Conservation (phyloP, 2,329 filamentous ascomycete species). For the Sarocladium oryzae region DNA sequence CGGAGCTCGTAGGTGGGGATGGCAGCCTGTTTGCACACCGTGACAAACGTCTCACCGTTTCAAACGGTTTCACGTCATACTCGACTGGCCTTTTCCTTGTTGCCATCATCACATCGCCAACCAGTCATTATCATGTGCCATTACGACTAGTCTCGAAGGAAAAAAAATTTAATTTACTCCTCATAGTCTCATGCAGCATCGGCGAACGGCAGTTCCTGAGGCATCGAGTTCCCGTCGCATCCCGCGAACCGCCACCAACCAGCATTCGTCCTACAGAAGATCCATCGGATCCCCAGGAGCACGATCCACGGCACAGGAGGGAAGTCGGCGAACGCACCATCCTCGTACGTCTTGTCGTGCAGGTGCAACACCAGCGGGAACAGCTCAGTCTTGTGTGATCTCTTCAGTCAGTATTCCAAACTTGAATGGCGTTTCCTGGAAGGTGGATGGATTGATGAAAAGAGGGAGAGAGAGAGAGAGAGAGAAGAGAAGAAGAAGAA, state of each 20-base stretch:
- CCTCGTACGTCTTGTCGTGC: constrained; percentile 22
- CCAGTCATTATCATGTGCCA: too few relatives aligned
- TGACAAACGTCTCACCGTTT: too few relatives aligned
- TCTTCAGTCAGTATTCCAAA: too few relatives aligned
- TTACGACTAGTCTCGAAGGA: background rate
- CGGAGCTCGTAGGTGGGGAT: too few relatives aligned
- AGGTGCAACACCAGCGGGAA: constrained; percentile 20
- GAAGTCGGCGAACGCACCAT: constrained; percentile 19
- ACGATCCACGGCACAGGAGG: constrained; percentile 22
- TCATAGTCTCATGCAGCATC: background rate
- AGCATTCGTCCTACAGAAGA: constrained; percentile 27
- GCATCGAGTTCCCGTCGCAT: constrained; percentile 22
- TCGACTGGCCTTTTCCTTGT: too few relatives aligned
- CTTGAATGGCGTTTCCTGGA: too few relatives aligned
- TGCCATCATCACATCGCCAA: too few relatives aligned
- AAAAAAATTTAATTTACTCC: background rate
- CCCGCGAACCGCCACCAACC: constrained; percentile 30
- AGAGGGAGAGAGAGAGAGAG: background rate
- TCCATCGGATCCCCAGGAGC: constrained; percentile 23
- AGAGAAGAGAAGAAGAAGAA: background rate
- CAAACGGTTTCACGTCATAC: too few relatives aligned
- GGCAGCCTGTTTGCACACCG: too few relatives aligned
- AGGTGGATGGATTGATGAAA: background rate
- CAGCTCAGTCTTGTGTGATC: constrained; percentile 17
- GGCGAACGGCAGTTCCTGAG: constrained; percentile 29